Conservation (phyloP, 2,329 filamentous ascomycete genomes). For the Remersonia thermophila region DNA sequence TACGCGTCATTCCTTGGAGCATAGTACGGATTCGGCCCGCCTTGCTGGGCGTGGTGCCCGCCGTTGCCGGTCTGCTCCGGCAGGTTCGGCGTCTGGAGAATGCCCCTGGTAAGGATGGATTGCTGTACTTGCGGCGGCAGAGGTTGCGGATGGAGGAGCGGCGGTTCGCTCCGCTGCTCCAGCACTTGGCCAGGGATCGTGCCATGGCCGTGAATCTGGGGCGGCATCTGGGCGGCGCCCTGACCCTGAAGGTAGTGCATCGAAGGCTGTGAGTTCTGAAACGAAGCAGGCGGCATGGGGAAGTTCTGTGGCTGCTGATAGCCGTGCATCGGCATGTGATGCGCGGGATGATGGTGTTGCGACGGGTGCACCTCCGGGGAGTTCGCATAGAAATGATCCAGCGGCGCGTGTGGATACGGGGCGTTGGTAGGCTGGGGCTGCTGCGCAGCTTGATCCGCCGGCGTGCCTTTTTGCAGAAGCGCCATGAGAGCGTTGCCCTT, state of each 20-base stretch:
- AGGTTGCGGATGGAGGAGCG: slow-evolving; percentile 34
- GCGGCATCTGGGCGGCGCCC: slow-evolving; percentile 7
- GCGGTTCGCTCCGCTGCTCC: slow-evolving; percentile 19
- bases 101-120: slow-evolving; percentile 34
- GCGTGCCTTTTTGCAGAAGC: slow-evolving; percentile 31
- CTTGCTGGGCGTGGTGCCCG: slow-evolving; percentile 4
- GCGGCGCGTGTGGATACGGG: slow-evolving; percentile 36
- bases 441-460: slow-evolving; percentile 18
- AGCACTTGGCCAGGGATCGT: slow-evolving; percentile 14
- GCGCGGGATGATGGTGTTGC: slow-evolving; percentile 41
- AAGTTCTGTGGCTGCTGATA: slow-evolving; percentile 39
- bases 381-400: slow-evolving; percentile 39
- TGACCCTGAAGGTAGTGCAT: slow-evolving; percentile 15
- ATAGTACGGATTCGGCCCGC: slow-evolving; percentile 1
- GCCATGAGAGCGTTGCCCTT: slow-evolving; percentile 42
- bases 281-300: slow-evolving; percentile 26
- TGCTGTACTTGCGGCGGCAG: slow-evolving; percentile 44
- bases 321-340: slow-evolving; percentile 32
- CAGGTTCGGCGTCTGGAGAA: slow-evolving; percentile 25
- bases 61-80: slow-evolving; percentile 14
- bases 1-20: slow-evolving; percentile 5
- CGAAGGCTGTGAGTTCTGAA: slow-evolving; percentile 12
- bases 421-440: slow-evolving; percentile 2
- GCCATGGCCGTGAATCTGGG: slow-evolving; percentile 12
- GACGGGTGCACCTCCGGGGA: slow-evolving; percentile 44